A percentile compares a stretch with the other conserved stretches of the same genome.
Evolutionary conservation across 306 rosid species (phyloP).

Genomic region (Cicer yamashitae): DNA sequence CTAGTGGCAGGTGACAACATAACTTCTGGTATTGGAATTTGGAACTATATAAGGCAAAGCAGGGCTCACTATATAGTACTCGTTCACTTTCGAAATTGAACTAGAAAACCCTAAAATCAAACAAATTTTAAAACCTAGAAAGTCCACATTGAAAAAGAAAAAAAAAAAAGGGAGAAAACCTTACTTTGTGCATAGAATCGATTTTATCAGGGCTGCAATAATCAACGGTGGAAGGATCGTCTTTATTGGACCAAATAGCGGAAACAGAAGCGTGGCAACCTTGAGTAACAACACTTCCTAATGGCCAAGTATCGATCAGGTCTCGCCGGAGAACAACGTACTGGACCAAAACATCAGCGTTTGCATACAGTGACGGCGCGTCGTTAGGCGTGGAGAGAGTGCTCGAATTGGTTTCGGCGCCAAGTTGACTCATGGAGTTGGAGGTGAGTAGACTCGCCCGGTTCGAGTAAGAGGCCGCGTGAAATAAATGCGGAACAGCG

Average conservation of each 20-base stretch:
- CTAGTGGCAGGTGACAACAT: background rate
- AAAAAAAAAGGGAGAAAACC: background rate
- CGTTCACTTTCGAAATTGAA: background rate
- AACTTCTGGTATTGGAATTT: background rate
- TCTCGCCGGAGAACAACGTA: conserved; percentile 96
- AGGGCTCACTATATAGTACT: background rate
- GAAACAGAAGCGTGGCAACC: conserved; percentile 93
- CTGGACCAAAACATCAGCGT: conserved; percentile 68
- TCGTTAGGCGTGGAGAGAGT: conserved; percentile 34
- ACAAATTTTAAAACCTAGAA: background rate
- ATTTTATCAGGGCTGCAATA: conserved; percentile 77
- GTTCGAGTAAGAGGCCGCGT: conserved; percentile 22
- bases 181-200: conserved; percentile 86
- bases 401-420: conserved; percentile 19
- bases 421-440: conserved; percentile 72
- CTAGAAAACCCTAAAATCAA: background rate
- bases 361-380: conserved; percentile 37
- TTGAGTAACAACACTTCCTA: conserved; percentile 84
- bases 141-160: background rate
- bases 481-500: background rate
- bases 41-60: too few relatives aligned
- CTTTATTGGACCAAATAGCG: conserved; percentile 75
- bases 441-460: conserved; percentile 47
- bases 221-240: conserved; percentile 63
- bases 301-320: conserved; percentile 84